Percentiles rank a stretch among this genome's conserved stretches.
phyloP scores from a whole-genome alignment of 306 rosid species.

The Canavalia ensiformis region DNA sequence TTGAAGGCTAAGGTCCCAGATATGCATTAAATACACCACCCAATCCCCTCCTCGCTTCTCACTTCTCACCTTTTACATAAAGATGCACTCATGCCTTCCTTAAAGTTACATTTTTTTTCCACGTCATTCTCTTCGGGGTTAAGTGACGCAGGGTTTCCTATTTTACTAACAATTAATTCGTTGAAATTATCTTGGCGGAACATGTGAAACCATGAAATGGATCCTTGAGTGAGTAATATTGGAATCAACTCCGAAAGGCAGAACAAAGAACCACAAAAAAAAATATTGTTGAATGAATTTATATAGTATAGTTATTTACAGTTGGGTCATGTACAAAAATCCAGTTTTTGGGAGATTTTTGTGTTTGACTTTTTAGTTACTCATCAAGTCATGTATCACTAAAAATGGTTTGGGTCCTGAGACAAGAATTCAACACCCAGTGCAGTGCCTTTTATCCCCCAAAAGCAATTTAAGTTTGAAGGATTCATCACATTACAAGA shows the following conservation, averaged over 20 bases:
- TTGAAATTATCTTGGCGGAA: slow-evolving; percentile 2
- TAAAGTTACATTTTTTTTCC: slow-evolving; percentile 26
- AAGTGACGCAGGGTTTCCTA: slow-evolving; percentile 9
- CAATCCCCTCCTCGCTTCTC: slow-evolving; percentile 35
- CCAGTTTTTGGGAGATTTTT: not conserved
- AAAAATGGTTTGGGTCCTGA: slow-evolving; percentile 13
- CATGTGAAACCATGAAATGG: slow-evolving; percentile 26
- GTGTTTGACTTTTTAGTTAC: slow-evolving; percentile 25
- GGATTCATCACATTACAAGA: not conserved
- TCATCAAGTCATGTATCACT: slow-evolving; percentile 13
- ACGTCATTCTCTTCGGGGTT: slow-evolving; percentile 28
- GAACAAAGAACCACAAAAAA: not conserved
- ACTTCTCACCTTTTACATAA: slow-evolving; percentile 34
- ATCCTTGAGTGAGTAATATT: not conserved
- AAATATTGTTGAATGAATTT: slow-evolving; percentile 1
- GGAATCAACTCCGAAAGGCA: not conserved
- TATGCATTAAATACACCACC: slow-evolving; percentile 41
- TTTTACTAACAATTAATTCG: not conserved
- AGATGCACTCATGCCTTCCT: slow-evolving; percentile 36
- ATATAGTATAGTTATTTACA: slow-evolving; percentile 5
- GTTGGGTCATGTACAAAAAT: slow-evolving; percentile 20
- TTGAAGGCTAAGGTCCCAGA: slow-evolving; percentile 29
- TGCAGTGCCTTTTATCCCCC: not conserved
- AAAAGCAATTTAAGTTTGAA: slow-evolving; percentile 1
- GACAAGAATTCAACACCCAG: not conserved